Base-by-base conservation (phyloP, 768 basidiomycete species). In the Kwoniella europaea region DNA sequence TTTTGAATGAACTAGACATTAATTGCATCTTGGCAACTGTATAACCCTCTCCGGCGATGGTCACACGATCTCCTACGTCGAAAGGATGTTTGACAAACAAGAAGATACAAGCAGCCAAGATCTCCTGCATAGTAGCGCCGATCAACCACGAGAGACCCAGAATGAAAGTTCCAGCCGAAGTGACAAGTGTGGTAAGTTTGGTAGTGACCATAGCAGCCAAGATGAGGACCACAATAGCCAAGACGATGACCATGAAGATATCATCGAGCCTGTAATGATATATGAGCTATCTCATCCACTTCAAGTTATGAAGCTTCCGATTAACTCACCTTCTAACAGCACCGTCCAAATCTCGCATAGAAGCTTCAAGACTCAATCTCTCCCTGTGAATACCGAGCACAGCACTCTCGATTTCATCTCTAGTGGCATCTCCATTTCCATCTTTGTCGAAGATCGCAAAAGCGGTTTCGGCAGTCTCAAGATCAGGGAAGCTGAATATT, bases 11-110 rank as follows among this genome's bases (percentile, higher is more conserved):
- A 10, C 82, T 92, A 66, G 89, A 91, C 67, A 95, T 87, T 41
- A 97, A 87, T 35, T 90, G 87, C 82, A 97, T 95, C 83, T 94
- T 92, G 79, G 91, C 92, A 71, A 96, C 92, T 0, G 91, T 91
- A 81, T 91, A 94, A 9, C 41, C 35, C 7, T 67, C 20, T 5
- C 57, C 57, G 27, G 86, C 86, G 63, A 87, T 84, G 50, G 83
- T 84, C 61, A 95, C 87, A 57, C 90, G 85, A 83, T 84, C 83
- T 64, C 82, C 82, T 3, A 82, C 82, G 59, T 84, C 81, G 63
- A 76, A 84, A 3, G 80, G 82, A 63, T 84, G 83, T 67, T 92
- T 92, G 82, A 93, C 87, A 84, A 95, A 94, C 35, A 97, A 86
- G 87, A 97, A 95, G 79, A 95, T 93, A 82, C 94, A 92, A 68